phyloP scores from a whole-genome alignment of 805 yeast species.

The Suhomyces tanzawaensis region DNA sequence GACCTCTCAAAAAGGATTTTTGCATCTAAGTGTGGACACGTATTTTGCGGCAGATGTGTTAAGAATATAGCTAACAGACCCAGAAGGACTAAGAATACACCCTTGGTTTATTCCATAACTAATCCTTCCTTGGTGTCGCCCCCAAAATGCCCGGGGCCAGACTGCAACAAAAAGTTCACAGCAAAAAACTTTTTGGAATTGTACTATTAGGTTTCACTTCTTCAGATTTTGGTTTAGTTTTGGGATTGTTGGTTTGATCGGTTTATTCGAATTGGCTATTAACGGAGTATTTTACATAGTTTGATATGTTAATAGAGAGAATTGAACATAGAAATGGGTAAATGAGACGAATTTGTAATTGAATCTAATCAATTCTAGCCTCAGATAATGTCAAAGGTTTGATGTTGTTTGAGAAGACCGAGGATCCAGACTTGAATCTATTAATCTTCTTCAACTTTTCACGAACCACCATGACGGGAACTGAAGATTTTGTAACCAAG shows the following conservation, averaged over 20 bases:
- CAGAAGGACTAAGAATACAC: conserved; percentile 18
- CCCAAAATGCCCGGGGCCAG: conserved; percentile 51
- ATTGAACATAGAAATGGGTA: not conserved
- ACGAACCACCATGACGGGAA: conserved; percentile 80
- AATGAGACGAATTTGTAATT: not conserved
- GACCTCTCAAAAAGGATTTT: conserved; percentile 67
- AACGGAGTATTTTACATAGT: not conserved
- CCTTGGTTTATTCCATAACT: conserved; percentile 21
- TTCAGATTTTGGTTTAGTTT: not conserved
- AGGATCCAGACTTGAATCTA: conserved; percentile 47
- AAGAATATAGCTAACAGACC: conserved; percentile 55
- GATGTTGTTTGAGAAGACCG: conserved; percentile 55
- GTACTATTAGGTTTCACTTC: conserved; percentile 20
- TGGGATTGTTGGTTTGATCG: not conserved
- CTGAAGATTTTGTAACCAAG: conserved; percentile 65
- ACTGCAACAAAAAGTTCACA: conserved; percentile 45
- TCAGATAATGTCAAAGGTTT: conserved; percentile 49
- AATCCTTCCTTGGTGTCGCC: conserved; percentile 53
- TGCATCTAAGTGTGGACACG: conserved; percentile 74
- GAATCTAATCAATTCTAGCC: conserved; percentile 41
- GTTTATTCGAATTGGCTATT: not conserved
- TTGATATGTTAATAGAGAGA: not conserved
- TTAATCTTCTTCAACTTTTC: conserved; percentile 67
- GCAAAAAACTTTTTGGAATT: conserved; percentile 53
- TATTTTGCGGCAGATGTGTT: conserved; percentile 83